Evolutionary conservation across 1,139 yeast genomes (phyloP), one percentile per base, ranked within the genome.

Genomic region (Magnusiomyces tetraspermus): DNA sequence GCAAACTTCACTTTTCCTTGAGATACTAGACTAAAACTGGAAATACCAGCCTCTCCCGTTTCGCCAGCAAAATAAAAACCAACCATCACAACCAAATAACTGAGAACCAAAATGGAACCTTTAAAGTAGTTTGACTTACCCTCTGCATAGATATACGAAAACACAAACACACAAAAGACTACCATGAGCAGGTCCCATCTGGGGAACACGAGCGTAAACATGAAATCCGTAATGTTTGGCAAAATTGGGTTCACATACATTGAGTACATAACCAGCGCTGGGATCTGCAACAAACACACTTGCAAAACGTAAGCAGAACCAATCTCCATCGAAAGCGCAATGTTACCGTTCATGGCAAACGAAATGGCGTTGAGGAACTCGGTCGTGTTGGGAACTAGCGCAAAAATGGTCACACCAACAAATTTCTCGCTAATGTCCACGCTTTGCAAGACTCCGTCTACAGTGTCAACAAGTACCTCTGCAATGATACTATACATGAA

Each of bases 281-380:
- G 99, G 48, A 92, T 87, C 67, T 92, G 99, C 58, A 92, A 76
- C 53, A 92, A 73, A 59, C 96, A 94, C n/a, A 92, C 99, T 67
- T 92, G 99, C 57, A 92, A 74, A 0, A 96, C 98, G 66, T 92
- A 92, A 0, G 98, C 98, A 59, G 95, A 84, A 58, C 99, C 98
- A 67, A 92, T 92, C 67, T 92, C 99, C 96, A 92, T 87, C 37
- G 70, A 64, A 49, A 92, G 74, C 0, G 98, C 96, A 55, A 94
- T 96, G 60, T 92, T 92, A 1, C 98, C 99, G 59, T 94, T 82
- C 62, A 88, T 80, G 0, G 99, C 98, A 73, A 92, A 92, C 15
- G 97, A 89, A 56, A 92, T 90, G 62, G 98, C 99, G 69, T 92
- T 94, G 58, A 94, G 76, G 64, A 92, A 94, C 70, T 92, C 98